Percentiles rank a stretch among this genome's conserved stretches.
These are phyloP conservation scores for Silene coronaria DNA, from an alignment of 179 eudicot species.

Conservation along the genomic window DNA sequence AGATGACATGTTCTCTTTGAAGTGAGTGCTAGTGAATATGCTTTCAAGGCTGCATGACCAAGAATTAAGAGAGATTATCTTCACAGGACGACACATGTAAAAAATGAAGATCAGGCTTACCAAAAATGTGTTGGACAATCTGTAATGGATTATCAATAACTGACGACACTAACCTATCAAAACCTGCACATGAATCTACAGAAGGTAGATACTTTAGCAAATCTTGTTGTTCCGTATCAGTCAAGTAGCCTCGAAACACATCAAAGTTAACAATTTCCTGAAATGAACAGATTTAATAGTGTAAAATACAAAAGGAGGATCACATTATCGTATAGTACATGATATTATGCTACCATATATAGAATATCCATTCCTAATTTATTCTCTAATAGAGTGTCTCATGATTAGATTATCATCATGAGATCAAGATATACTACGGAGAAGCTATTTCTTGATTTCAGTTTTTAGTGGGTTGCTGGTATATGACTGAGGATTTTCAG, in stretches of 20 bases:
- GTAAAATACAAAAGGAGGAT: slow-evolving; percentile 11
- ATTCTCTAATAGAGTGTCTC: too few relatives aligned
- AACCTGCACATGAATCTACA: slow-evolving; percentile 42
- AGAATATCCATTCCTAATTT: too few relatives aligned
- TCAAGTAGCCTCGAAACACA: slow-evolving; percentile 43
- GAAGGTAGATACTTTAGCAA: slow-evolving; percentile 68
- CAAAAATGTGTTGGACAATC: neutral
- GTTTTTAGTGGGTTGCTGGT: too few relatives aligned
- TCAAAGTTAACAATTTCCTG: slow-evolving; percentile 75
- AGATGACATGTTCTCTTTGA: slow-evolving; percentile 59
- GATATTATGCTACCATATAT: too few relatives aligned
- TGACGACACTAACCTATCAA: slow-evolving; percentile 52
- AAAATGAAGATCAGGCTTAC: neutral
- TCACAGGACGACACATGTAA: neutral
- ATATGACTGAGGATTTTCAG: too few relatives aligned
- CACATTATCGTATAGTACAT: neutral
- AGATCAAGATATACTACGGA: neutral
- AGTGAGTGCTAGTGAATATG: slow-evolving; percentile 56
- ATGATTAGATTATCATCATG: neutral
- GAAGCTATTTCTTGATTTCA: too few relatives aligned
- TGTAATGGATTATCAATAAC: slow-evolving; percentile 5
- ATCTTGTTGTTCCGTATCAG: slow-evolving; percentile 61
- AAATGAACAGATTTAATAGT: slow-evolving; percentile 13
- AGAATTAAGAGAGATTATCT: neutral
- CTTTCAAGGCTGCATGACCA: slow-evolving; percentile 50